phyloP scores from a whole-genome alignment of 2,329 filamentous ascomycete species.

The Colletotrichum sp. region DNA sequence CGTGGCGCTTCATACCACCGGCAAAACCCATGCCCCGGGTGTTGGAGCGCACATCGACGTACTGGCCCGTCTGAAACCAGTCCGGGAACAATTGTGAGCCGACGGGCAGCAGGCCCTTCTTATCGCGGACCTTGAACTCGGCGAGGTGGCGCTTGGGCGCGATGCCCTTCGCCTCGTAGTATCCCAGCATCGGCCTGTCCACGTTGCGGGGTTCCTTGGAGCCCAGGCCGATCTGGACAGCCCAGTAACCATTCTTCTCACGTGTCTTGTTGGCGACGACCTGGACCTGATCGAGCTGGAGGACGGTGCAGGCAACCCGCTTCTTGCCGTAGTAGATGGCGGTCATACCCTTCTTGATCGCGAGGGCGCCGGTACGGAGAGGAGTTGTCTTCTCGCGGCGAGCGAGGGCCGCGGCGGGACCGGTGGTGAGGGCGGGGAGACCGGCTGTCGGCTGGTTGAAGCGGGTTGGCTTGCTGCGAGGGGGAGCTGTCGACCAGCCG shows the following conservation, averaged over 20 bases:
- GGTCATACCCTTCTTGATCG: conserved; percentile 95
- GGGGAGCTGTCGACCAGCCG: conserved; percentile 64
- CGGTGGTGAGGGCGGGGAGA: conserved; percentile 59
- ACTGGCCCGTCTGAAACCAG: conserved; percentile 91
- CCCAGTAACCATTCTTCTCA: conserved; percentile 85
- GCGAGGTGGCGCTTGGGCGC: conserved; percentile 82
- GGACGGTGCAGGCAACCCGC: conserved; percentile 85
- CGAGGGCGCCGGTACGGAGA: conserved; percentile 79
- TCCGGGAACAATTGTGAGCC: conserved; percentile 80
- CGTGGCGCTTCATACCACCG: conserved; percentile 97
- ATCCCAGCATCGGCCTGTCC: conserved; percentile 82
- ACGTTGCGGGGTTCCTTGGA: conserved; percentile 76
- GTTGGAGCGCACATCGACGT: conserved; percentile 81
- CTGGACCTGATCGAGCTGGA: conserved; percentile 92
- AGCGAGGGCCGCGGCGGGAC: conserved; percentile 64
- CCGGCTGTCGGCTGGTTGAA: conserved; percentile 65
- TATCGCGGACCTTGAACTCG: conserved; percentile 84
- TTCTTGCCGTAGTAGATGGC: conserved; percentile 81
- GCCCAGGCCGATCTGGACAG: conserved; percentile 86
- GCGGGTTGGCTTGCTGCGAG: conserved; percentile 54
- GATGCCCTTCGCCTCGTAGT: conserved; percentile 82
- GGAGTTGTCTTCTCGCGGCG: conserved; percentile 64
- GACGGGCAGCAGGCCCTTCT: conserved; percentile 74
- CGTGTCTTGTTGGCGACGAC: conserved; percentile 87
- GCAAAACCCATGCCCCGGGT: conserved; percentile 91